phyloP scores from a whole-genome alignment of 139 green algal genomes.

The Chara braunii region DNA sequence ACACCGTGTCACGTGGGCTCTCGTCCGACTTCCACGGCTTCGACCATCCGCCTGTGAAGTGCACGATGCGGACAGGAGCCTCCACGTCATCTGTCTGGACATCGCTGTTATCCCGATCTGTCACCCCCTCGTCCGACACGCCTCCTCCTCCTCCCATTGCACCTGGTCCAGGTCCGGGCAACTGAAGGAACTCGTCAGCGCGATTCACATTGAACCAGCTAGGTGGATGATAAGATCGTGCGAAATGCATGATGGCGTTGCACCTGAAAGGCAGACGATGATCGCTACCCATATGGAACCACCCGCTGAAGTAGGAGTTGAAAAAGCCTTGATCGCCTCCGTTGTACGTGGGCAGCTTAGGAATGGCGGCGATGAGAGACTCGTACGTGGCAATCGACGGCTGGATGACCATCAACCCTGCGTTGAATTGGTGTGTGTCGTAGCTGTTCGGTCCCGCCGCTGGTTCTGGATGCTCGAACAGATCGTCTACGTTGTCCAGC shows the following conservation, averaged over 20 bases:
- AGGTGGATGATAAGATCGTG: neutral
- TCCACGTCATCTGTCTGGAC: too few species aligned
- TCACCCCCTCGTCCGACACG: neutral
- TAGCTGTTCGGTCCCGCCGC: conserved; percentile 9
- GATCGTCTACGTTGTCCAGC: conserved; percentile 3
- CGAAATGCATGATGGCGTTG: conserved; percentile 22
- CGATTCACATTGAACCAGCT: conserved; percentile 1
- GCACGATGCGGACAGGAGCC: too few species aligned
- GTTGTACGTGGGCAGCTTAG: conserved; percentile 9
- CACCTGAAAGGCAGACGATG: conserved; percentile 6
- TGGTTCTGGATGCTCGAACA: conserved; percentile 6
- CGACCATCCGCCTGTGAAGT: too few species aligned
- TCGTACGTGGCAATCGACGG: conserved; percentile 7
- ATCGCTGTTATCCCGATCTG: neutral
- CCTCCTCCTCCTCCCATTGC: neutral
- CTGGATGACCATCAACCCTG: conserved; percentile 20
- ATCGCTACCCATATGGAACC: conserved; percentile 8
- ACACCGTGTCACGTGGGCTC: neutral
- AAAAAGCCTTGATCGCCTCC: conserved; percentile 20
- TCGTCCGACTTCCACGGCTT: too few species aligned
- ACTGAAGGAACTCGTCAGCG: conserved; percentile 8
- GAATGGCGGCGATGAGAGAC: neutral
- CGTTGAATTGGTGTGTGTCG: conserved; percentile 21
- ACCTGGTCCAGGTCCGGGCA: conserved; percentile 14
- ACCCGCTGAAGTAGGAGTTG: conserved; percentile 7